These are phyloP conservation scores for Oxyria digyna DNA, from an alignment of 148 eudicot species.

Conservation along the genomic window DNA sequence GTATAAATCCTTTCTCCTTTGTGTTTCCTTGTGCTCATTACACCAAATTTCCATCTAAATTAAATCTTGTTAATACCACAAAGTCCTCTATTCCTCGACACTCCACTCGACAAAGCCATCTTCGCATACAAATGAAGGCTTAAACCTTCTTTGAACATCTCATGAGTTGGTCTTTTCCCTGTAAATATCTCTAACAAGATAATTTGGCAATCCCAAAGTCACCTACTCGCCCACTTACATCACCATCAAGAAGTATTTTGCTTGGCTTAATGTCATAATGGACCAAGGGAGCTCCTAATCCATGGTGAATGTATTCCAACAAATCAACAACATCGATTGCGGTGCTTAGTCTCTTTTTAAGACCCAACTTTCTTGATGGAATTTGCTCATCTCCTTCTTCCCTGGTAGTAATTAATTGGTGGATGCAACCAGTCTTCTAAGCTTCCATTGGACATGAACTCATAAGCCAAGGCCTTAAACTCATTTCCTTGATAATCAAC, in stretches of 20 bases:
- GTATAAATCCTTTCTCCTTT: no score
- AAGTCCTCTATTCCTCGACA: no score
- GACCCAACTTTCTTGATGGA: not conserved
- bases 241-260: slow-evolving; percentile 8
- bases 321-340: slow-evolving; percentile 18
- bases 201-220: slow-evolving; percentile 16
- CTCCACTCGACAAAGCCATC: not conserved
- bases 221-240: slow-evolving; percentile 13
- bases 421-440: not conserved
- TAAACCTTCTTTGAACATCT: slow-evolving; percentile 7
- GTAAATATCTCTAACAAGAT: slow-evolving; percentile 14
- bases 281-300: slow-evolving; percentile 12
- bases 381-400: not conserved
- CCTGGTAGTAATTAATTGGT: no score
- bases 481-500: slow-evolving; percentile 8
- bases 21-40: no score
- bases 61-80: no score
- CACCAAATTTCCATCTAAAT: no score
- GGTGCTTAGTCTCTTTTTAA: no score
- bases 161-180: slow-evolving; percentile 15
- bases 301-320: slow-evolving; percentile 15
- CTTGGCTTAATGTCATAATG: slow-evolving; percentile 22
- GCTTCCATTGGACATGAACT: no score
- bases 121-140: not conserved
- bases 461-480: slow-evolving; percentile 10